Evolutionary conservation across 2,329 filamentous ascomycete genomes (phyloP), one percentile per base, ranked within the genome.

Genomic region (Fusarium tjaetaba): DNA sequence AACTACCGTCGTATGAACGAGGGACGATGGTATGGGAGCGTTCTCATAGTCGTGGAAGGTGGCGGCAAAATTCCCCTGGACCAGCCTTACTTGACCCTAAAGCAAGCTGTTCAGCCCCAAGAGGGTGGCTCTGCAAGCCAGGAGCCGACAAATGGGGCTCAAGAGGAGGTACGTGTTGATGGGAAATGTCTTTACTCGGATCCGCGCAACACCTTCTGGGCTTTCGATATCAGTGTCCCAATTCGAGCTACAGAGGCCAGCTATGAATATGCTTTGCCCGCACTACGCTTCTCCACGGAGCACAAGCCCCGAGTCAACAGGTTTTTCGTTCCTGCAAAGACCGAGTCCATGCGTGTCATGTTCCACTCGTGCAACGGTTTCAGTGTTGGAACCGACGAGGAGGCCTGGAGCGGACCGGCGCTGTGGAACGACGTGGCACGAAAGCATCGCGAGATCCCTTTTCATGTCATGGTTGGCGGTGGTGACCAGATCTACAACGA

Each of bases 291-390:
- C 78, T 84, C 86, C 59, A 88, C 88, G 73, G 83, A 85, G 43
- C 86, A 85, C 72, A 89, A 90, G 80, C 86, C 87, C 11, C 85
- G 84, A 67, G 83, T 81, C 85, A 97, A 88, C 84, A 89, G 75
- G 56, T 99, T 99, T 83, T 97, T 93, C 87, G 90, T 98, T 9
- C 96, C 96, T 18, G 94, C 93, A 18, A 86, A 88, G 65, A 89
- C 90, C 49, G 92, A 98, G 82, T 93, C 94, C 9, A 98, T 99
- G 96, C 94, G 97, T 80, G 93, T 98, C 80, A 97, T 98, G 94
- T 99, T 98, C 83, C 93, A 98, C 85, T 97, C 94, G 65, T 98
- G 96, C 85, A 99, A 99, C 82, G 97, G 96, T 22, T 99, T 99
- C 85, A 96, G 93, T 75, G 88, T 96, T 43, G 93, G 93, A 61